phyloP scores from a whole-genome alignment of 768 basidiomycete species.

The Sarcomyxa edulis region DNA sequence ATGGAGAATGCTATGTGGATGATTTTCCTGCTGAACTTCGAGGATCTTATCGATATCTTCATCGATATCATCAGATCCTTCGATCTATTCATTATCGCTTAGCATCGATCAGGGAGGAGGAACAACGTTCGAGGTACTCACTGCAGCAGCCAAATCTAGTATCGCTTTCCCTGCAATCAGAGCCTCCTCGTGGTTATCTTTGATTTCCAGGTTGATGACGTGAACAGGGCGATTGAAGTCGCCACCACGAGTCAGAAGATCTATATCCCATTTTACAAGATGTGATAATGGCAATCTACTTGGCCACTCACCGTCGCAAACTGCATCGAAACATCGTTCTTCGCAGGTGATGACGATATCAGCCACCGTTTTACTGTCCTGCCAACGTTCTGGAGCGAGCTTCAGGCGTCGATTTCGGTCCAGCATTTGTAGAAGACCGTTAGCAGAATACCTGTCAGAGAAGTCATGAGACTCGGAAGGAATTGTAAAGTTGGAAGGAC shows the following conservation, averaged over 20 bases:
- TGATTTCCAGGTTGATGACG: slow-evolving; percentile 96
- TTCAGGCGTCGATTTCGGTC: slow-evolving; percentile 94
- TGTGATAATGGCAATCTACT: slow-evolving; percentile 4
- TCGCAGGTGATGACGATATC: slow-evolving; percentile 99
- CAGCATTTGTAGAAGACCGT: slow-evolving; percentile 92
- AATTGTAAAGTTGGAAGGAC: slow-evolving; percentile 21
- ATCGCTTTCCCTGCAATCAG: slow-evolving; percentile 94
- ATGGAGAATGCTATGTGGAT: slow-evolving; percentile 89
- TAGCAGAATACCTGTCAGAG: slow-evolving; percentile 76
- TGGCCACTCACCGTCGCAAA: slow-evolving; percentile 80
- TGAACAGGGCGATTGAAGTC: slow-evolving; percentile 94
- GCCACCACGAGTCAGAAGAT: slow-evolving; percentile 81
- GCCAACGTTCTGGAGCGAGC: slow-evolving; percentile 93
- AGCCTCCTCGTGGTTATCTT: slow-evolving; percentile 98
- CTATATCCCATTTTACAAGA: slow-evolving; percentile 30
- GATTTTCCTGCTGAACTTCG: slow-evolving; percentile 78
- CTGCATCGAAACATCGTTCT: slow-evolving; percentile 97
- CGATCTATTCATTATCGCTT: slow-evolving; percentile 54
- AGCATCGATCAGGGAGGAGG: slow-evolving; percentile 10
- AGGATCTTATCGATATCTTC: slow-evolving; percentile 87
- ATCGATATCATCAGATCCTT: slow-evolving; percentile 80
- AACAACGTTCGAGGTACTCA: slow-evolving; percentile 34
- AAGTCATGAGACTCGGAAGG: slow-evolving; percentile 6
- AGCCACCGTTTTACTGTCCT: slow-evolving; percentile 83
- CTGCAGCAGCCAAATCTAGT: slow-evolving; percentile 84